Evolutionary conservation across 2,329 filamentous ascomycete species (phyloP), one percentile per base, ranked within the genome.

Genomic region (Cordyceps militaris): DNA sequence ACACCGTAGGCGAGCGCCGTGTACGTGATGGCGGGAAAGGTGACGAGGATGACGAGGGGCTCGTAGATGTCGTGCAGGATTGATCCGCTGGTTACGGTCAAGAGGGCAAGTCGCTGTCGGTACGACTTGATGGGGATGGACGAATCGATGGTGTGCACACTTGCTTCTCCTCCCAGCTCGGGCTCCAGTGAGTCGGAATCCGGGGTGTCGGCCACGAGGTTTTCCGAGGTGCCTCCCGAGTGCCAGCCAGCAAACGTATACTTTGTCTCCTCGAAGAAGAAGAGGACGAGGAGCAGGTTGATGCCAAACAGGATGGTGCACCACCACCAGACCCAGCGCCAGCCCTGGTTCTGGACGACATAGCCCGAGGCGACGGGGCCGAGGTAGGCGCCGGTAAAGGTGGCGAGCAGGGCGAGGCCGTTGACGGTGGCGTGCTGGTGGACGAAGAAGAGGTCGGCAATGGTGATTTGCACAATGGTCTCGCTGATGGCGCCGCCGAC

Each of bases 351-450:
- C 4, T 58, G 61, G 1, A 62, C 59, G 0, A 67, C 61, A 16
- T 65, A 64, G 1, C 70, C 69, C 3, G 69, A 64, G 4, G 67
- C 67, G 14, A 71, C 60, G 2, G 68, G 67, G 1, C 61, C 63
- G 6, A 72, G 62, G 21, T 66, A 70, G 1, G 66, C 64, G 6
- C 67, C 70, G 2, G 62, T 60, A 34, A 65, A 65, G 5, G 64
- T 64, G 14, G 62, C 50, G 5, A 69, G 74, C 57, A 76, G 64
- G 57, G 76, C 81, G 8, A 77, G 67, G 0, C 67, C 69, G 59
- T 81, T 82, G 72, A 76, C 75, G 2, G 69, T 65, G 0, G 73
- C 77, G 21, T 65, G 60, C 30, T 70, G 65, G 49, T 70, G 65
- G 0, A 70, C 60, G 47, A 70, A 70, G 44, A 70, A 69, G 1